phyloP scores from a whole-genome alignment of 2,329 filamentous ascomycete species.

The Stachybotrys elegans region DNA sequence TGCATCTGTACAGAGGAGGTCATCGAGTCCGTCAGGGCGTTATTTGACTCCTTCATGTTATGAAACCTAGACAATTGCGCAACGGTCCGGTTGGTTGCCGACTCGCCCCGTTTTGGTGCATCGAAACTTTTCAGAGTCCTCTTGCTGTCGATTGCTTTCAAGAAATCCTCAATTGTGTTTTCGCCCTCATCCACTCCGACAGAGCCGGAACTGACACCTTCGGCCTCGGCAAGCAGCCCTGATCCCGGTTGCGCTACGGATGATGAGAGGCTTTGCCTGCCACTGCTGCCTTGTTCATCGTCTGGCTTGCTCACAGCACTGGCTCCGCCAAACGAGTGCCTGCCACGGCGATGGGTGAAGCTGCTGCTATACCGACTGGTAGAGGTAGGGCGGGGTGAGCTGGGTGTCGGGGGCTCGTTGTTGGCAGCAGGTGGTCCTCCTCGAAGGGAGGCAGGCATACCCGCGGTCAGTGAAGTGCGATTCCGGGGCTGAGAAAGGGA shows the following conservation, averaged over 20 bases:
- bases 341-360: constrained; percentile 78
- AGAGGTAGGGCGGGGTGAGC: constrained; percentile 73
- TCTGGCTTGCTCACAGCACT: constrained; percentile 62
- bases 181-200: constrained; percentile 73
- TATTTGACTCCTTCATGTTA: constrained; percentile 83
- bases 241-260: constrained; percentile 71
- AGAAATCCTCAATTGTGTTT: constrained; percentile 79
- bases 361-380: constrained; percentile 90
- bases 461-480: constrained; percentile 66
- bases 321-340: constrained; percentile 70
- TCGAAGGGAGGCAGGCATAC: constrained; percentile 69
- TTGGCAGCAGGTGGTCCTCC: constrained; percentile 58
- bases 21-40: constrained; percentile 86
- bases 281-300: constrained; percentile 74
- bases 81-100: constrained; percentile 67
- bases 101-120: constrained; percentile 59
- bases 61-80: constrained; percentile 83
- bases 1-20: constrained; percentile 83
- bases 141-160: constrained; percentile 81
- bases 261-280: constrained; percentile 69
- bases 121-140: constrained; percentile 83
- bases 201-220: constrained; percentile 61
- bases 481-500: constrained; percentile 55
- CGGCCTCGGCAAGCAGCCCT: constrained; percentile 68
- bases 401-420: constrained; percentile 60